These are phyloP conservation scores for Linum usitatissimum DNA, from an alignment of 345 rosid genomes.

Conservation along the genomic window DNA sequence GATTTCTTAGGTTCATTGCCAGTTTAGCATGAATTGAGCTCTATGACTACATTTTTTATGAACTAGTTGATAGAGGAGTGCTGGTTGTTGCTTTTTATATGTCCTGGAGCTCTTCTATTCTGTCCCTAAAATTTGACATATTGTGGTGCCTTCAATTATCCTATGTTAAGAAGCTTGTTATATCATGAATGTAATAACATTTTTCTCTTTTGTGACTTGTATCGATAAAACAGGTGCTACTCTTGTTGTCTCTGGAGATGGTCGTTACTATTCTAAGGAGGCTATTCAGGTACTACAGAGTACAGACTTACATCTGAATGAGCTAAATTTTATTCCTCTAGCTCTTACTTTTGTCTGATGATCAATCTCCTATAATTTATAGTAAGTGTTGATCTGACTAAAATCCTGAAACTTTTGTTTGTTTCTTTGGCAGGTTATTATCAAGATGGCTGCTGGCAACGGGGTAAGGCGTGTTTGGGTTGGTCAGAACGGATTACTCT, in stretches of 20 bases:
- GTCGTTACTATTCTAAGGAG: slow-evolving; percentile 87
- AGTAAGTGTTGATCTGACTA: no score
- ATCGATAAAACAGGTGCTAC: slow-evolving; percentile 59
- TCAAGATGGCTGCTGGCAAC: slow-evolving; percentile 92
- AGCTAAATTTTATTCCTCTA: not conserved
- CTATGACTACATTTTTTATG: not conserved
- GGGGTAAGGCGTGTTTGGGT: slow-evolving; percentile 93
- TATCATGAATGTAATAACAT: not conserved
- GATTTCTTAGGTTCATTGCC: not conserved
- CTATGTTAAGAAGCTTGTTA: not conserved
- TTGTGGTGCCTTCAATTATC: no score
- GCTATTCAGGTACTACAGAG: slow-evolving; percentile 66
- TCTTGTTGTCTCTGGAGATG: slow-evolving; percentile 98
- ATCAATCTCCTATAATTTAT: not conserved
- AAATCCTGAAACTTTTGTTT: not conserved
- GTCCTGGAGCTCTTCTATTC: no score
- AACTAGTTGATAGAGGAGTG: no score
- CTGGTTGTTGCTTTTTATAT: no score
- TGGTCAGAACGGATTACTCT: slow-evolving; percentile 87
- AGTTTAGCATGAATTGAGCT: not conserved
- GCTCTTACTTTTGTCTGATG: not conserved
- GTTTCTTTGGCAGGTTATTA: slow-evolving; percentile 47
- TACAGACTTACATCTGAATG: not conserved
- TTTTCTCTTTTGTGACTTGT: not conserved
- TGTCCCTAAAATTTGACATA: no score